These are phyloP conservation scores for Venturia carpophila DNA, from an alignment of 2,329 filamentous ascomycete species.

Conservation along the genomic window DNA sequence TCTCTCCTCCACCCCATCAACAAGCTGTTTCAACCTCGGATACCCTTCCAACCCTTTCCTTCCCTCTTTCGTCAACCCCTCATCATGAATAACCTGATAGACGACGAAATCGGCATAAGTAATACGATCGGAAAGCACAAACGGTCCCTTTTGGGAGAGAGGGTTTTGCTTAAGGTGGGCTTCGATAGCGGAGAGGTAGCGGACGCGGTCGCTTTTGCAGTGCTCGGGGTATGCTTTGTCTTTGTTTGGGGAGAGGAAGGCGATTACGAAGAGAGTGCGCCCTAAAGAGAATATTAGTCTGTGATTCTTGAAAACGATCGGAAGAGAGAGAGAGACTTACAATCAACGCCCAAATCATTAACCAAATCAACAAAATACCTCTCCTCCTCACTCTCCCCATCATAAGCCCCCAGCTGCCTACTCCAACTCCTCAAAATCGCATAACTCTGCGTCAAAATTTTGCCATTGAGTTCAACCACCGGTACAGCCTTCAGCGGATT, in stretches of 20 bases:
- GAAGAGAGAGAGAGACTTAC: slow-evolving; percentile 17
- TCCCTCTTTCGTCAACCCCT: slow-evolving; percentile 25
- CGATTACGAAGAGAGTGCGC: slow-evolving; percentile 27
- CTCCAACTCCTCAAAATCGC: slow-evolving; percentile 28
- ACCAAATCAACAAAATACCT: slow-evolving; percentile 29
- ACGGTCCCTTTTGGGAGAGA: slow-evolving; percentile 23
- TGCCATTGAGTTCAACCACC: slow-evolving; percentile 26
- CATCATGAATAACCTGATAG: slow-evolving; percentile 25
- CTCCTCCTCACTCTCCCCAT: slow-evolving; percentile 27
- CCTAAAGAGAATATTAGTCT: slow-evolving; percentile 20
- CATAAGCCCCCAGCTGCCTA: slow-evolving; percentile 26
- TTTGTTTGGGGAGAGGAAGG: slow-evolving; percentile 26
- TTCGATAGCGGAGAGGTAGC: slow-evolving; percentile 21
- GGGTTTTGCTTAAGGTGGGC: slow-evolving; percentile 2
- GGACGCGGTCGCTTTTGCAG: slow-evolving; percentile 21
- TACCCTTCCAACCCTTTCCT: slow-evolving; percentile 25
- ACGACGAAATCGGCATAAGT: slow-evolving; percentile 23
- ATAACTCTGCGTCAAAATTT: slow-evolving; percentile 29
- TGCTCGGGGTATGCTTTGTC: slow-evolving; percentile 26
- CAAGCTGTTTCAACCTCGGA: slow-evolving; percentile 25
- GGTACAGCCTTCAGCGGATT: slow-evolving; percentile 26
- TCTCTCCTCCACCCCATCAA: slow-evolving; percentile 26
- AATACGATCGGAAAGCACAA: slow-evolving; percentile 25
- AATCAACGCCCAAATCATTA: slow-evolving; percentile 28
- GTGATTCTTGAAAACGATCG: background rate